A percentile compares a stretch with the other conserved stretches of the same genome.
These are phyloP conservation scores for Delitschia confertaspora DNA, from an alignment of 495 filamentous ascomycete species.

Conservation along the genomic window DNA sequence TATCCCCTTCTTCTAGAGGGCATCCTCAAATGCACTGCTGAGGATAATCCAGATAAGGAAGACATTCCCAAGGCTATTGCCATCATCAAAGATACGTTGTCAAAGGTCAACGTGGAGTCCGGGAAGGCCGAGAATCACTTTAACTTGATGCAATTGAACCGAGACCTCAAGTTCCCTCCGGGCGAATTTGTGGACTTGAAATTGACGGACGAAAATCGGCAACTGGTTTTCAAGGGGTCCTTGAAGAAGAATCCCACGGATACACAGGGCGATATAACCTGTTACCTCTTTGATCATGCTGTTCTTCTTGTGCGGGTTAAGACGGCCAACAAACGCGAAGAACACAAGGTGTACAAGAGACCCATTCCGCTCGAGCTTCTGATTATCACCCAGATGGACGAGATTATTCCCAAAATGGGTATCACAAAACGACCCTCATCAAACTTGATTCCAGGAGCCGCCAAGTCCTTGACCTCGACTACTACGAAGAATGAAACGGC, in stretches of 20 bases:
- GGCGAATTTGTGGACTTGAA: conserved; percentile 90
- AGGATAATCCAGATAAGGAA: conserved; percentile 77
- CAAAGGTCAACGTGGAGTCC: conserved; percentile 84
- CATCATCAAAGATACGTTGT: conserved; percentile 77
- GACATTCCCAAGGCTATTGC: conserved; percentile 83
- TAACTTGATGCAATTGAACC: conserved; percentile 83
- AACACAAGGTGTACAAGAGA: conserved; percentile 87
- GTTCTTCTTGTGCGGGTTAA: conserved; percentile 81
- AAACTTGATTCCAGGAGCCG: conserved; percentile 69
- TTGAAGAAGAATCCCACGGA: conserved; percentile 88
- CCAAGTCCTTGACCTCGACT: conserved; percentile 34
- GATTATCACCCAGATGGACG: conserved; percentile 93
- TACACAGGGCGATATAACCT: conserved; percentile 71
- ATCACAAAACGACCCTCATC: conserved; percentile 81
- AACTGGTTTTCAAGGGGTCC: conserved; percentile 83
- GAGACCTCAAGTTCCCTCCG: conserved; percentile 76
- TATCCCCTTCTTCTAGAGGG: conserved; percentile 94
- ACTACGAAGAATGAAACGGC: conserved; percentile 36
- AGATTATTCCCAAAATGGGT: conserved; percentile 73
- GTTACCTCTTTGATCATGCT: conserved; percentile 93
- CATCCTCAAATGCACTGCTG: conserved; percentile 76
- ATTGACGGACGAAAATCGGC: conserved; percentile 84
- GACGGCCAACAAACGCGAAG: conserved; percentile 82
- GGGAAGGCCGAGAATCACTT: conserved; percentile 97
- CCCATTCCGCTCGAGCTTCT: conserved; percentile 93